Conservation (phyloP, 371 early-diverging fungal species). For the Circinella umbellata region DNA sequence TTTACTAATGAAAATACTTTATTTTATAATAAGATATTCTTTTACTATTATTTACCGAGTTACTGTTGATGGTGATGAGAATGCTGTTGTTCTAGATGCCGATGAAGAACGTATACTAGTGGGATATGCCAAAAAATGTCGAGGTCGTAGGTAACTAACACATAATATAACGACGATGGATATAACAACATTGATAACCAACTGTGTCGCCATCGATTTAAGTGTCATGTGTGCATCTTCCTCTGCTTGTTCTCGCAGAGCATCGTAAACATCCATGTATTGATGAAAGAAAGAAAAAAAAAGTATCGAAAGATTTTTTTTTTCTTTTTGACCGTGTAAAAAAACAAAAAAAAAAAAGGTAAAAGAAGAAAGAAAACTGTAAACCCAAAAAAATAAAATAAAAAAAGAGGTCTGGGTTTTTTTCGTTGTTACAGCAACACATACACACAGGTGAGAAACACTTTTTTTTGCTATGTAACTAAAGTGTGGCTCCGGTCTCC, state of each 20-base stretch:
- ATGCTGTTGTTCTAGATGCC: neutral
- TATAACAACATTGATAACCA: conserved; percentile 53
- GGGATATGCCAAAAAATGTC: conserved; percentile 51
- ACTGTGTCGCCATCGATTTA: conserved; percentile 51
- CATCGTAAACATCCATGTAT: conserved; percentile 23
- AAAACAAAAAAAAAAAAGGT: no score
- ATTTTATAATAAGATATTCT: no score
- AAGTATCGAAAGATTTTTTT: neutral
- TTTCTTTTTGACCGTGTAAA: neutral
- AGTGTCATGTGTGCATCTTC: conserved; percentile 47
- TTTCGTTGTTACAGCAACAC: no score
- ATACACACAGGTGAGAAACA: no score
- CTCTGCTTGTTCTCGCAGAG: conserved; percentile 35
- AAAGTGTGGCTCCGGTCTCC: no score
- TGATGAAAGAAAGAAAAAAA: conserved; percentile 6
- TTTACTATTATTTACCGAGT: no score
- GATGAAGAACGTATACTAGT: conserved; percentile 13
- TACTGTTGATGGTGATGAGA: no score
- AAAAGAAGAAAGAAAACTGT: no score
- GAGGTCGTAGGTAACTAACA: conserved; percentile 52
- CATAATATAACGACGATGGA: conserved; percentile 51
- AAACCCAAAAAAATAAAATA: no score
- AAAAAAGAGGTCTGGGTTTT: no score
- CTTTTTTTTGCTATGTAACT: no score
- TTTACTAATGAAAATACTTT: no score